Base-by-base conservation (phyloP, 352 stramenopile genomes). In the Plasmopara halstedii region DNA sequence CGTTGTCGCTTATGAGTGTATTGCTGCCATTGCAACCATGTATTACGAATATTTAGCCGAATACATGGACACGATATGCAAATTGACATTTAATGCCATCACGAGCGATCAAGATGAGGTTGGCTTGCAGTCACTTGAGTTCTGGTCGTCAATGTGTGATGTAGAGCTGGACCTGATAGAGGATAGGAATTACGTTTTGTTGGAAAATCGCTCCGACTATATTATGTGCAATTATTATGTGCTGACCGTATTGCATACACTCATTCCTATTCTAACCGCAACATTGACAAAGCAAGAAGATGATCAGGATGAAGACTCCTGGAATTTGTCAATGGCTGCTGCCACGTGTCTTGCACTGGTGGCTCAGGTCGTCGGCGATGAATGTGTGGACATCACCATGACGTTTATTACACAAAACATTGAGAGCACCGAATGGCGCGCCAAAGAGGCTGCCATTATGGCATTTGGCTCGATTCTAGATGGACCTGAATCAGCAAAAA, bases 91-190 rank as follows among this genome's bases (percentile, higher is more conserved):
- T 46, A 67, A 75, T 32, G 95, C 93, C 2, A 98, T 98, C 64
- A 78, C 84, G 20, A 80, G 74, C 40, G 90, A 97, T 58, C 90
- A 97, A 53, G 67, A 74, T 19, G 82, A 94, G 45, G 96, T 98
- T 14, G 88, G 89, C 0, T 80, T 96, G 23, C 79, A 97, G 61
- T 96, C 95, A 32, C 93, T 99, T 53, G 95, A 99, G 71, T 98
- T 99, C 58, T 99, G 96, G 96, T 96, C 75, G 40, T 97, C 95
- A 14, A 89, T 99, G 50, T 97, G 86, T 58, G 94, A 98, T 50
- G 88, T 96, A 17, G 96, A 99, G 56, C 70, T 96, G 29, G 90
- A 98, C 25, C 62, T 97, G 33, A 75, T 97, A 8, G 88, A 97
- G 21, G 83, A 98, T 51, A 86, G 89, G 49, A 71, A 81, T 18